Conservation (phyloP, 352 stramenopile species). For the Elongisporangium prolatum region DNA sequence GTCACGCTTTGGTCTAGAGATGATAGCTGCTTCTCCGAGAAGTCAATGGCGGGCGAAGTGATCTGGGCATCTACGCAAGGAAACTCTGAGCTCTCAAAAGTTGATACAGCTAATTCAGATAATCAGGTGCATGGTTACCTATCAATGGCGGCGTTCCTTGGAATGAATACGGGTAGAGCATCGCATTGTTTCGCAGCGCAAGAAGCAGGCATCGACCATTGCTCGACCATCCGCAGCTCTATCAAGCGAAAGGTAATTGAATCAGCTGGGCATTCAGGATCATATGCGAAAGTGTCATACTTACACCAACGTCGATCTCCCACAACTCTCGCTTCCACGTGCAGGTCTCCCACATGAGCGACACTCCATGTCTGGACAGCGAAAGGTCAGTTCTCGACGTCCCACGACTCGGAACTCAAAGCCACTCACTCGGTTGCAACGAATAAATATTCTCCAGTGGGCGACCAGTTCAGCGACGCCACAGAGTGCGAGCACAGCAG, state of each 20-base stretch:
- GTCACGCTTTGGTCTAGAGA: conserved; percentile 59
- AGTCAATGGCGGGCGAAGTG: conserved; percentile 64
- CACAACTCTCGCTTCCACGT: conserved; percentile 80
- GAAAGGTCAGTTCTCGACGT: background rate
- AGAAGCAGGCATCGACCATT: conserved; percentile 67
- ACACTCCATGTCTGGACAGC: conserved; percentile 36
- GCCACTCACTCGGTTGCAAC: conserved; percentile 49
- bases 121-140: conserved; percentile 19
- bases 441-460: conserved; percentile 84
- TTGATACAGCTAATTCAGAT: background rate
- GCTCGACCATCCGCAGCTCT: conserved; percentile 70
- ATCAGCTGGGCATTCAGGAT: background rate
- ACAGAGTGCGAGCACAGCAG: conserved; percentile 54
- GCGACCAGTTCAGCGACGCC: conserved; percentile 60
- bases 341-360: conserved; percentile 74
- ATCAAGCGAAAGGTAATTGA: conserved; percentile 4
- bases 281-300: background rate
- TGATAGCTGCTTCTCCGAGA: conserved; percentile 50
- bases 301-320: conserved; percentile 58
- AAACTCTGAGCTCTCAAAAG: background rate
- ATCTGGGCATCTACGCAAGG: conserved; percentile 53
- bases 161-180: conserved; percentile 76
- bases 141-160: conserved; percentile 47
- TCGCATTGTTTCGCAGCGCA: conserved; percentile 42
- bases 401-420: background rate